Evolutionary conservation across 371 early-diverging fungal species (phyloP).

Genomic region (Circinella minor): DNA sequence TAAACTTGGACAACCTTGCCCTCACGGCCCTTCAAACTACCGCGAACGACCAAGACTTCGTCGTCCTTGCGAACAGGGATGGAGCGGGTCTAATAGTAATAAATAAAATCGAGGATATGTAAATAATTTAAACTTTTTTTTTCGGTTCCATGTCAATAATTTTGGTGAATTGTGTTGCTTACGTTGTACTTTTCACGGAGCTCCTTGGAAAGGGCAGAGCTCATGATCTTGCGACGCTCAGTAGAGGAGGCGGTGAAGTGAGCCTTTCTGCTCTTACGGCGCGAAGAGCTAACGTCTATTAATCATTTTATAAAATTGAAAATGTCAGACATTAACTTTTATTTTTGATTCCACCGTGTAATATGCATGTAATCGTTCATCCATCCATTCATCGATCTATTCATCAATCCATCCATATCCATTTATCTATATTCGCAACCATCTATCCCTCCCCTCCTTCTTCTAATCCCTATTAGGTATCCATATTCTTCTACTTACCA

Average conservation of each 20-base stretch:
- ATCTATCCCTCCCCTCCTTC: not conserved
- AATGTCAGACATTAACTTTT: conserved; percentile 5
- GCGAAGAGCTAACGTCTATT: conserved; percentile 89
- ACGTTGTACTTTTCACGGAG: conserved; percentile 95
- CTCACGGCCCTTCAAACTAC: conserved; percentile 94
- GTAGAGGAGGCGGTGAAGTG: conserved; percentile 97
- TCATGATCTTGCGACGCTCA: conserved; percentile 95
- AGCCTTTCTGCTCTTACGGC: conserved; percentile 96
- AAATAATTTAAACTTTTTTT: not conserved
- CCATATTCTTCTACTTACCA: conserved; percentile 8
- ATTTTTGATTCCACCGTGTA: not conserved
- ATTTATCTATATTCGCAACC: not conserved
- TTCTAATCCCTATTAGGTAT: not conserved
- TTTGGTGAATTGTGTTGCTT: conserved; percentile 25
- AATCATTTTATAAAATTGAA: not conserved
- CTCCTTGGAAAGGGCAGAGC: conserved; percentile 95
- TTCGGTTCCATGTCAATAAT: too few relatives aligned
- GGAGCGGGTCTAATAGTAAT: conserved; percentile 71
- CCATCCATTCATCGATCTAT: conserved; percentile 8
- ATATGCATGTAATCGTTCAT: not conserved
- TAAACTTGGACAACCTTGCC: conserved; percentile 96
- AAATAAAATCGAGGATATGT: not conserved
- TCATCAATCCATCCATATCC: conserved; percentile 6
- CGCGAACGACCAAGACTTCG: conserved; percentile 95
- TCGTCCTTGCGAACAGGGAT: conserved; percentile 97